These are phyloP conservation scores for Nannochloropsis limnetica DNA, from an alignment of 352 stramenopile species.

Conservation along the genomic window DNA sequence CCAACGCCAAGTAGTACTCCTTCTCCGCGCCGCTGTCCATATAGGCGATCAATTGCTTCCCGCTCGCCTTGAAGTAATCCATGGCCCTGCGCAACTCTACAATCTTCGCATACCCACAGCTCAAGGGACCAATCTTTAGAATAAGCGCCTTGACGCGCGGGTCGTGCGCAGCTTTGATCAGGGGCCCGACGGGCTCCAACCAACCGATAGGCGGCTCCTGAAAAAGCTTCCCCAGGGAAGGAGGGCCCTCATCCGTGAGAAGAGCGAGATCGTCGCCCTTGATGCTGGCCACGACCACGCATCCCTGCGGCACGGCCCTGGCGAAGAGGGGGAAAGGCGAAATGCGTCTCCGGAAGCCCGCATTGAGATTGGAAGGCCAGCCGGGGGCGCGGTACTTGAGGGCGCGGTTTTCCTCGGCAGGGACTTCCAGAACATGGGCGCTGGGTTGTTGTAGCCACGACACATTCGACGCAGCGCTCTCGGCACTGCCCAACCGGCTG, in stretches of 20 bases:
- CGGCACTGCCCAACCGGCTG: neutral
- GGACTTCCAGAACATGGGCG: neutral
- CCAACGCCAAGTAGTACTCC: constrained; percentile 1
- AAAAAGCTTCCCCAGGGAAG: neutral
- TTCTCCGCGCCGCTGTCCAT: constrained; percentile 39
- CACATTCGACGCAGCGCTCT: constrained; percentile 22
- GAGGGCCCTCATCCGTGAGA: constrained; percentile 16
- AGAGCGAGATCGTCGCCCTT: constrained; percentile 1
- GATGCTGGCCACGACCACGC: constrained; percentile 18
- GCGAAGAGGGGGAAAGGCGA: constrained; percentile 10
- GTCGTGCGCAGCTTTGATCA: constrained; percentile 44
- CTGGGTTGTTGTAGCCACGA: constrained; percentile 26
- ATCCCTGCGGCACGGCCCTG: neutral
- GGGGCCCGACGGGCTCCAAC: neutral
- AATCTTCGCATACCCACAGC: constrained; percentile 39
- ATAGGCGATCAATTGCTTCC: constrained; percentile 41
- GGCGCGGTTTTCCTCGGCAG: neutral
- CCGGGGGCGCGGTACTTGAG: neutral
- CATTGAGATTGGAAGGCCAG: neutral
- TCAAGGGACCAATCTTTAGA: constrained; percentile 35
- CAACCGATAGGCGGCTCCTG: constrained; percentile 21
- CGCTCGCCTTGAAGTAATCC: constrained; percentile 47
- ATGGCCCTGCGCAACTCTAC: constrained; percentile 43
- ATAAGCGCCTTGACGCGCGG: constrained; percentile 39
- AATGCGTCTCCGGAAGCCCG: neutral